Evolutionary conservation across 371 early-diverging fungal species (phyloP), one percentile per base, ranked within the genome.

Genomic region (Mucor irregularis): DNA sequence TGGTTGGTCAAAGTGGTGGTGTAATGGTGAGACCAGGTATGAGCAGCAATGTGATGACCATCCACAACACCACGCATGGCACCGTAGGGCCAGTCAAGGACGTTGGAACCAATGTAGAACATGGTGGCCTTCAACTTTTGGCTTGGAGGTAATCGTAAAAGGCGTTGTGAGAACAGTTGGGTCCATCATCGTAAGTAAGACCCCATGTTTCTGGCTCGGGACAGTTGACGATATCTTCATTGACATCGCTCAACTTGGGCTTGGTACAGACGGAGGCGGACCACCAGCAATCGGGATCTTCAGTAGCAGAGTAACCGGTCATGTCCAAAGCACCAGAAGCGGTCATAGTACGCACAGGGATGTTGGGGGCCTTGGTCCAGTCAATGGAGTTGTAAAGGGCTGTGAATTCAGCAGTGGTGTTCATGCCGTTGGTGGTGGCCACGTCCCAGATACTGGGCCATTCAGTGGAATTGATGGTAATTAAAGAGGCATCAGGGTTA

Each of bases 11-110:
- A 59, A 9, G 81, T 72, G 22, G 85, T 81, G 62, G 83, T 72
- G 17, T 61, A 49, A 13, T 66, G 73, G 54, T 87, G 88, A 39
- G 80, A 76, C 83, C 83, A 83, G 26, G 83, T 81, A 63, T 83
- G 83, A 25, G 59, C 58, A 56, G 71, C 71, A 39, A 83, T 68
- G 16, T 71, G 73, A 53, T 81, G 81, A 17, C 81, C 89, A 49
- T 77, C 77, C 31, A 49, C 44, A 34, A 77, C 62, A 66, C 77
- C 77, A 62, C 77, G 74, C 67, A 67, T 72, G 60, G 71, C 82
- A 70, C 57, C 81, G 42, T 72, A 71, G 10, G 79, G 79, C 74
- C 74, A 79, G 40, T 69, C 67, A 33, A 73, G 14, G 21, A 75
- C 76, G 26, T 75, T 75, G 28, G 81, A 80, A 53, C 81, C 81